Evolutionary conservation across 805 yeast species (phyloP), one percentile per base, ranked within the genome.

Genomic region (Nakazawaea wickerhamii): DNA sequence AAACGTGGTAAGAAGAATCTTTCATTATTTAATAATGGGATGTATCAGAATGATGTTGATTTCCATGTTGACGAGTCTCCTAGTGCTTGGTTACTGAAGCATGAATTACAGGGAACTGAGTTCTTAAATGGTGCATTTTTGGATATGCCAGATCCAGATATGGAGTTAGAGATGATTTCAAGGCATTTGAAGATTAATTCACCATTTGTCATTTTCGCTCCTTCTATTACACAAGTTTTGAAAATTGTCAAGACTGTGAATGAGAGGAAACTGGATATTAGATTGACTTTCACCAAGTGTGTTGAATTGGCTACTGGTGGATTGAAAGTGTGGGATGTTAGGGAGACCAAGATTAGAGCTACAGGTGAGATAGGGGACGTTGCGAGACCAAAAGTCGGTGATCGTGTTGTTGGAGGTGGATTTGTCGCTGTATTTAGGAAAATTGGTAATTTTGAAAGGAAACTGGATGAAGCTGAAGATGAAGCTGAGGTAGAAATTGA

Each of bases 381-480:
- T 4, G 72, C 75, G 39, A 58, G 78, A 48, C 79, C 79, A 3
- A 68, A 65, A 50, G 77, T 73, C 20, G 78, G 77, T 0, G 52
- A 60, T 2, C 60, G 65, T 46, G 60, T 67, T 0, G 69, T 67
- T 30, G 78, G 75, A 17, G 79, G 79, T 30, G 79, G 79, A 8
- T 73, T 73, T 51, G 65, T 71, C 30, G 68, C 65, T 1, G 53
- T 73, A 7, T 71, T 73, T 47, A 62, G 59, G 44, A 70, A 67
- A 40, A 38, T 50, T 10, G 51, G 51, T 13, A 40, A 48, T 50
- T 56, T 13, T 60, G 66, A 40, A 7, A 30, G 21, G 5, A 25
- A 41, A 17, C 27, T 13, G 27, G 57, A 13, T 60, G 66, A 39
- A 4, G 27, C 17, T 5, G 33, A 41, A 30, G 14, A 40, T 23